phyloP scores from a whole-genome alignment of 169 alveolate species.

The Eimeria necatrix region DNA sequence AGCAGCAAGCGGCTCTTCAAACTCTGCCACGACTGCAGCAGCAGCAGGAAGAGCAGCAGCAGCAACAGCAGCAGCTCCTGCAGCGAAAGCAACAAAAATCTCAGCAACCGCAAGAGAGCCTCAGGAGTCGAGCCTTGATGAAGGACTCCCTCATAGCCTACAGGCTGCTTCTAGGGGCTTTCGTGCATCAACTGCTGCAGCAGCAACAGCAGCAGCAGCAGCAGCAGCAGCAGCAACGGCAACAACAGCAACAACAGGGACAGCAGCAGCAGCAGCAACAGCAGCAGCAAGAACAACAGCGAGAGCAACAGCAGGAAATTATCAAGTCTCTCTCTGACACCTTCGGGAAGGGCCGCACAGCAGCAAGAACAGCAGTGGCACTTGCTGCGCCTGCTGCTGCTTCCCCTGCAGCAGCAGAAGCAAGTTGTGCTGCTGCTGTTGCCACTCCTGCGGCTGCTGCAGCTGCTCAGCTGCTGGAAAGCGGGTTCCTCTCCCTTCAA shows the following conservation, averaged over 20 bases:
- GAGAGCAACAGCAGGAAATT: background rate
- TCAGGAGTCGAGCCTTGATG: background rate
- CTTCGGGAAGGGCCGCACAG: background rate
- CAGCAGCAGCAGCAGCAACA: slow-evolving; percentile 6
- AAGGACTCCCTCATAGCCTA: slow-evolving; percentile 37
- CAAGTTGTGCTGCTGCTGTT: background rate
- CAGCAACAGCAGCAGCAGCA: slow-evolving; percentile 19
- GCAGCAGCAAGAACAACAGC: background rate
- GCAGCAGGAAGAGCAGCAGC: slow-evolving; percentile 36
- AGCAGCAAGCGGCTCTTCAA: background rate
- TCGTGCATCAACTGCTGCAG: slow-evolving; percentile 1
- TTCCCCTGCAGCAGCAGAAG: background rate
- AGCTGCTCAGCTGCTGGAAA: background rate
- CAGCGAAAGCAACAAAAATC: background rate
- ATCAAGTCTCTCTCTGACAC: background rate
- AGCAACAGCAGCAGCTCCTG: slow-evolving; percentile 11
- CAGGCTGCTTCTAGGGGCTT: slow-evolving; percentile 43
- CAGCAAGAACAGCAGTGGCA: slow-evolving; percentile 12
- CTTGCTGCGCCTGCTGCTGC: background rate
- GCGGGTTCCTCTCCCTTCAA: background rate
- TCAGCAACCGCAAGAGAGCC: background rate
- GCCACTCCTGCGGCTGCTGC: slow-evolving; percentile 14
- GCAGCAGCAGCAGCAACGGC: slow-evolving; percentile 2
- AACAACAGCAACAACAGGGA: background rate
- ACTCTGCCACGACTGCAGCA: background rate